phyloP scores from a whole-genome alignment of 345 rosid species.

The Cochlearia excelsa region DNA sequence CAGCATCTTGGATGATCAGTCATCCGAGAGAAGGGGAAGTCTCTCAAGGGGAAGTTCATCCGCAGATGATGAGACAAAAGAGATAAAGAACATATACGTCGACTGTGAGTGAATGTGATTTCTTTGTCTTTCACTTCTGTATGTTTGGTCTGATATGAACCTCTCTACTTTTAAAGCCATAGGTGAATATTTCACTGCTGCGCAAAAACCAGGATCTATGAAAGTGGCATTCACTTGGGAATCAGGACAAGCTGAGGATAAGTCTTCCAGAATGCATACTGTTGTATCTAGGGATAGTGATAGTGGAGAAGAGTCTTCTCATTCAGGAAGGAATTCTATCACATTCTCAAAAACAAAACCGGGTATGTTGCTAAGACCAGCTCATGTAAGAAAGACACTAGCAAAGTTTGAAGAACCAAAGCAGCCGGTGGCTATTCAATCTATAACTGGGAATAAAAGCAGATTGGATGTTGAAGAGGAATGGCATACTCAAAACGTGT shows the following conservation, averaged over 20 bases:
- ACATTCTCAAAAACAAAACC: conserved; percentile 78
- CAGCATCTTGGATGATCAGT: conserved; percentile 39
- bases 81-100: conserved; percentile 89
- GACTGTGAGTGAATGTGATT: conserved; percentile 63
- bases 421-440: conserved; percentile 43
- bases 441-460: conserved; percentile 32
- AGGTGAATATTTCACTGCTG: conserved; percentile 54
- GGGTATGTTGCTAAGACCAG: conserved; percentile 86
- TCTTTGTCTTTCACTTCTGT: neutral
- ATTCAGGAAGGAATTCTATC: conserved; percentile 53
- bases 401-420: conserved; percentile 53
- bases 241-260: conserved; percentile 40
- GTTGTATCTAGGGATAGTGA: conserved; percentile 44
- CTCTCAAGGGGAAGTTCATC: conserved; percentile 48
- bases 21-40: conserved; percentile 47
- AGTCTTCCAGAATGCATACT: conserved; percentile 40
- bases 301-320: conserved; percentile 47
- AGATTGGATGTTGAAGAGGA: conserved; percentile 35
- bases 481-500: conserved; percentile 27
- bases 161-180: conserved; percentile 48
- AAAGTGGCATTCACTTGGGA: conserved; percentile 27
- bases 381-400: conserved; percentile 56
- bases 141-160: conserved; percentile 27
- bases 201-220: conserved; percentile 42
- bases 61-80: conserved; percentile 64